A percentile compares a stretch with the other conserved stretches of the same genome.
phyloP scores from a whole-genome alignment of 2,329 filamentous ascomycete species.

The Westerdykella ornata region DNA sequence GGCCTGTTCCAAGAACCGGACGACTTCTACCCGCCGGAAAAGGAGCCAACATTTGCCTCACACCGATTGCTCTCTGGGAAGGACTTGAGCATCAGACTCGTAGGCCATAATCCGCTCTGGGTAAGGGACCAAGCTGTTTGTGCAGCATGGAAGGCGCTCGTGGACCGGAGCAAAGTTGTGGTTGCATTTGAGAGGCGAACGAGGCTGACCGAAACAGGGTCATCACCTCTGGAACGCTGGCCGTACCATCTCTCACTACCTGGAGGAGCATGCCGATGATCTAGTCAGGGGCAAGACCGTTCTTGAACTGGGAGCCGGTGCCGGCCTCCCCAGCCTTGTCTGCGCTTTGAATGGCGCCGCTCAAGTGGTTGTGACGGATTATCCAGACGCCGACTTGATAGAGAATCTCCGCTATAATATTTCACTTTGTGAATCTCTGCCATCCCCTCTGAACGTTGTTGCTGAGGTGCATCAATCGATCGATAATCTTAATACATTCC shows the following conservation, averaged over 20 bases:
- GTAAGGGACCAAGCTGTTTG: constrained; percentile 43
- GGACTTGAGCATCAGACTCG: constrained; percentile 64
- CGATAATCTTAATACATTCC: constrained; percentile 7
- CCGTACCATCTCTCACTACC: constrained; percentile 67
- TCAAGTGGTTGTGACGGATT: constrained; percentile 73
- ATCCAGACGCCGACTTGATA: constrained; percentile 77
- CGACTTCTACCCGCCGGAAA: constrained; percentile 72
- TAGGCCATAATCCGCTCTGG: constrained; percentile 83
- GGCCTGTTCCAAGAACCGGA: constrained; percentile 73
- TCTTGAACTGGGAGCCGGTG: constrained; percentile 83
- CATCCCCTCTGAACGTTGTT: constrained; percentile 32
- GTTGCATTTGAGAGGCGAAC: no score
- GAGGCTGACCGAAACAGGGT: constrained; percentile 44
- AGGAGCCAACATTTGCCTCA: constrained; percentile 64
- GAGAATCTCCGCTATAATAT: constrained; percentile 74
- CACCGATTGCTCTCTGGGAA: constrained; percentile 64
- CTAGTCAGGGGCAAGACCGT: constrained; percentile 64
- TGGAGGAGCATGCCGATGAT: constrained; percentile 58
- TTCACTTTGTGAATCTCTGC: constrained; percentile 45
- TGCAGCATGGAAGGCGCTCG: no score
- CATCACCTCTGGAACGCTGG: constrained; percentile 90
- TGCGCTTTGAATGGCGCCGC: constrained; percentile 64
- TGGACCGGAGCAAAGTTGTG: no score
- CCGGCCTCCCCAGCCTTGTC: constrained; percentile 75
- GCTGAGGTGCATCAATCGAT: constrained; percentile 27